phyloP scores from a whole-genome alignment of 2,329 filamentous ascomycete species.

The Tympanopsis confertula region DNA sequence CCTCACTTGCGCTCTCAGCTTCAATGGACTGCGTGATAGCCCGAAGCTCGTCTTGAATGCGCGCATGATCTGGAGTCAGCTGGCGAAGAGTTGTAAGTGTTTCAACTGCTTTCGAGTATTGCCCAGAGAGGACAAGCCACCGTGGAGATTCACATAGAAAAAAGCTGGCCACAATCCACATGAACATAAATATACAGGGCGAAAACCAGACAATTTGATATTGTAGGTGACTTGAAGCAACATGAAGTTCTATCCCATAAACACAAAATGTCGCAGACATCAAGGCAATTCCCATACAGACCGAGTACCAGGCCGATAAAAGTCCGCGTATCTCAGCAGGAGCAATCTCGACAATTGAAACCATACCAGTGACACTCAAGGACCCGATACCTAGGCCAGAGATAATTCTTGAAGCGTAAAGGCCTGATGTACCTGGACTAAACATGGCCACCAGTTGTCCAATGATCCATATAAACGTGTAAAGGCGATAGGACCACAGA shows the following conservation, averaged over 20 bases:
- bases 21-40: too few relatives aligned
- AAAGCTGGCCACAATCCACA: slow-evolving; percentile 15
- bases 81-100: slow-evolving; percentile 16
- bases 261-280: neutral
- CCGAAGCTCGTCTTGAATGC: slow-evolving; percentile 14
- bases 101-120: slow-evolving; percentile 13
- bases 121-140: slow-evolving; percentile 17
- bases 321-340: neutral
- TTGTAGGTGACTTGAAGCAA: slow-evolving; percentile 1
- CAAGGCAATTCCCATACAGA: neutral
- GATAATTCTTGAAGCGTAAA: neutral
- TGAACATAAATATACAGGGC: slow-evolving; percentile 14
- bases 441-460: slow-evolving; percentile 20
- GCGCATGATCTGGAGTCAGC: slow-evolving; percentile 14
- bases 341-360: neutral
- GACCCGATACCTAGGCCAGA: neutral
- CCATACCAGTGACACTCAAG: neutral
- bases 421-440: neutral
- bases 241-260: neutral
- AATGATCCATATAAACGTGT: slow-evolving; percentile 18
- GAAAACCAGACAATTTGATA: slow-evolving; percentile 19
- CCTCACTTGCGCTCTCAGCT: neutral
- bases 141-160: slow-evolving; percentile 18
- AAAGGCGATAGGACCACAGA: slow-evolving; percentile 24
- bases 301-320: neutral